phyloP scores from a whole-genome alignment of 768 basidiomycete species.

The Tephrocybe rancida region DNA sequence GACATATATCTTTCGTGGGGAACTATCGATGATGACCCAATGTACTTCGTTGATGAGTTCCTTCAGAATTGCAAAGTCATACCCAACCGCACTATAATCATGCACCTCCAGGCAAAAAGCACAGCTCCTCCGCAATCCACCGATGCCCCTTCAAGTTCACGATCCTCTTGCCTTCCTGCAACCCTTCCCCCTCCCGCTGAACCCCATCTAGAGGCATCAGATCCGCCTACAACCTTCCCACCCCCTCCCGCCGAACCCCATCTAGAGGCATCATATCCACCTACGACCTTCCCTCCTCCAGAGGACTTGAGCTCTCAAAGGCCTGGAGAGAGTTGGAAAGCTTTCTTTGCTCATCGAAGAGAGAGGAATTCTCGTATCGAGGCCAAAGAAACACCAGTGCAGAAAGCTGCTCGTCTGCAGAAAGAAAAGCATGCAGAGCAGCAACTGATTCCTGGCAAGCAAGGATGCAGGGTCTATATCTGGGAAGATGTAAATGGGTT shows the following conservation, averaged over 20 bases:
- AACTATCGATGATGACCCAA: not conserved
- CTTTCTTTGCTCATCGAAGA: not conserved
- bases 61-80: too few species aligned
- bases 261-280: not conserved
- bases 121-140: not conserved
- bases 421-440: not conserved
- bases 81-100: too few species aligned
- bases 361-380: not conserved
- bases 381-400: not conserved
- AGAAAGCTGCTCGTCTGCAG: not conserved
- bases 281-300: not conserved
- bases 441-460: slow-evolving; percentile 11
- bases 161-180: not conserved
- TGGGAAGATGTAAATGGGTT: slow-evolving; percentile 24
- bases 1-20: not conserved
- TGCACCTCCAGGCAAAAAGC: too few species aligned
- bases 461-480: slow-evolving; percentile 20
- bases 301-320: not conserved
- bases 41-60: too few species aligned
- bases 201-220: not conserved
- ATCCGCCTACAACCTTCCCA: not conserved
- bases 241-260: not conserved
- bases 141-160: not conserved
- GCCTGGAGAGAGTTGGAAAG: not conserved
- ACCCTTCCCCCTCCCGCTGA: not conserved